Evolutionary conservation across 23 red algal species (phyloP).

Genomic region (Gracilaria vermiculophylla): DNA sequence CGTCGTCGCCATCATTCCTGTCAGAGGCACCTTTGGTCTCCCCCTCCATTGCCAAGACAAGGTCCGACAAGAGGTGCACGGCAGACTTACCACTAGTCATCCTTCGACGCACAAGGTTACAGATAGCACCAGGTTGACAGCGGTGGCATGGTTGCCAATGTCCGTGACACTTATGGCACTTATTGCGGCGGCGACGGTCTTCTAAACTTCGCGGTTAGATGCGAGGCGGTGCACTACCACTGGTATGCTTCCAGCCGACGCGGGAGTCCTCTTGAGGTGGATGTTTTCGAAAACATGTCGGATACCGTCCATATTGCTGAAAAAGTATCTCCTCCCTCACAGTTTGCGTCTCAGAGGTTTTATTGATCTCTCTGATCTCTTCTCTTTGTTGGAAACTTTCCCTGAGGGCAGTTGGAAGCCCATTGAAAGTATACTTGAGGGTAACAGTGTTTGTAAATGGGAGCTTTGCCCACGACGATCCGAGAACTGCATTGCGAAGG

Average conservation of each 20-base stretch:
- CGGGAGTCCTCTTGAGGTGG: background rate
- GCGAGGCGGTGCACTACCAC: background rate
- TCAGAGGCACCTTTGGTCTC: background rate
- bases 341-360: background rate
- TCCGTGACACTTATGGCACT: constrained; percentile 7
- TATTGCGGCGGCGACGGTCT: constrained; percentile 15
- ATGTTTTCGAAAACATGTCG: background rate
- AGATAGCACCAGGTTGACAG: constrained; percentile 26
- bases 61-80: constrained; percentile 25
- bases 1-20: background rate
- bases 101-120: background rate
- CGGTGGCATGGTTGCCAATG: constrained; percentile 15
- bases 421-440: too few relatives aligned
- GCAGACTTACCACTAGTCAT: constrained; percentile 18
- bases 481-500: too few relatives aligned
- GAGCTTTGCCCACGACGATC: too few relatives aligned
- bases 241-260: background rate
- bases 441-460: too few relatives aligned
- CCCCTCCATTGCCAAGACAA: constrained; percentile 26
- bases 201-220: constrained; percentile 10
- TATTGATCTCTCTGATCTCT: too few relatives aligned
- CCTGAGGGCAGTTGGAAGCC: too few relatives aligned
- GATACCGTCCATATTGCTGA: background rate
- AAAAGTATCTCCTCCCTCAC: background rate
- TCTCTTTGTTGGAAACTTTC: too few relatives aligned